These are phyloP conservation scores for Cardamine resedifolia DNA, from an alignment of 345 rosid genomes.

Conservation along the genomic window DNA sequence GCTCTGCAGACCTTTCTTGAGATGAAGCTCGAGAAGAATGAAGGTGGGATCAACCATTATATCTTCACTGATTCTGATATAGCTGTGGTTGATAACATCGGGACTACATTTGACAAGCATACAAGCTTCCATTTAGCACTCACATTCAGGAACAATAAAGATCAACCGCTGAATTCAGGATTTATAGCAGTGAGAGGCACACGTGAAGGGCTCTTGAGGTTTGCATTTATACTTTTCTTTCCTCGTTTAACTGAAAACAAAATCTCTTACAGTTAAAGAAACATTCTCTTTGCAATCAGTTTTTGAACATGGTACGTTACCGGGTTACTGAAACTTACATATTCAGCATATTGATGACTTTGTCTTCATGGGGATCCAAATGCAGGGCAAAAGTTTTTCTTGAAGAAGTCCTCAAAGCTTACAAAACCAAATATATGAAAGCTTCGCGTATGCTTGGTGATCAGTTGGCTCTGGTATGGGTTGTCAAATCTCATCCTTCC, in stretches of 20 bases:
- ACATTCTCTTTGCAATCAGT: neutral
- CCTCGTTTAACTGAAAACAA: constrained; percentile 1
- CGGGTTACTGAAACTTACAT: neutral
- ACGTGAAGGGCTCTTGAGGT: constrained; percentile 72
- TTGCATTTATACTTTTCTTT: constrained; percentile 12
- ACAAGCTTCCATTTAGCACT: constrained; percentile 76
- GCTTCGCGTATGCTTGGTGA: constrained; percentile 98
- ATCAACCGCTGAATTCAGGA: constrained; percentile 93
- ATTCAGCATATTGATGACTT: neutral
- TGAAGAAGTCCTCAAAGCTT: constrained; percentile 58
- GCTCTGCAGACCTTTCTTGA: constrained; percentile 64
- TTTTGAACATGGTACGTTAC: neutral
- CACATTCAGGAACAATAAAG: constrained; percentile 92
- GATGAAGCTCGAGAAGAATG: constrained; percentile 53
- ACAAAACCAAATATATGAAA: constrained; percentile 63
- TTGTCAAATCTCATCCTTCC: constrained; percentile 56
- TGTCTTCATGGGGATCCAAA: neutral
- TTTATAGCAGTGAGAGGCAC: constrained; percentile 95
- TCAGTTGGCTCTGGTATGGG: constrained; percentile 82
- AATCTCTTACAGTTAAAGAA: neutral
- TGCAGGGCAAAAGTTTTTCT: constrained; percentile 82
- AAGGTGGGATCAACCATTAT: constrained; percentile 51
- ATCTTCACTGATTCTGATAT: constrained; percentile 91
- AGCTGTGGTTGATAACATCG: constrained; percentile 71
- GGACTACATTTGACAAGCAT: constrained; percentile 54